These are phyloP conservation scores for Penicillium paneum DNA, from an alignment of 2,329 filamentous ascomycete species.

Conservation along the genomic window DNA sequence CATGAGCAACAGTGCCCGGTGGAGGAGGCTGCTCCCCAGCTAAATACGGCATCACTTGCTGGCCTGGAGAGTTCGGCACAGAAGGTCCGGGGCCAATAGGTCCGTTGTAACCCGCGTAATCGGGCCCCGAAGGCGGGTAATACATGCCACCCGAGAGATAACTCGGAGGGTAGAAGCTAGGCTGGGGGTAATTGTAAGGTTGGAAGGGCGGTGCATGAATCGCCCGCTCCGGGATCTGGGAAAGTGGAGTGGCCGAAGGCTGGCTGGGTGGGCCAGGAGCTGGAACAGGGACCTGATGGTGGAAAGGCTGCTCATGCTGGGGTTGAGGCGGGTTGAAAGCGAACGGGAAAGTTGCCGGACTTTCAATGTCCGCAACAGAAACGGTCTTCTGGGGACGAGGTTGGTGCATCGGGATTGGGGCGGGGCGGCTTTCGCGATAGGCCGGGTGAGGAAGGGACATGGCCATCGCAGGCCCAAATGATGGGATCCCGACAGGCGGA, in stretches of 20 bases:
- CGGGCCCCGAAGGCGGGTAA: conserved; percentile 54
- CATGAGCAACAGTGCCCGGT: conserved; percentile 67
- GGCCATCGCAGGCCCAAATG: conserved; percentile 21
- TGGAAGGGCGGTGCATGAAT: conserved; percentile 91
- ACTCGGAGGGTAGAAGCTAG: conserved; percentile 58
- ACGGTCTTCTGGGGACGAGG: conserved; percentile 92
- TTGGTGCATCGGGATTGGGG: conserved; percentile 77
- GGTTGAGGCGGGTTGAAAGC: conserved; percentile 59
- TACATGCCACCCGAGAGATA: conserved; percentile 63
- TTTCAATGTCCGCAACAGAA: conserved; percentile 88
- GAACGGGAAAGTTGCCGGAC: conserved; percentile 63
- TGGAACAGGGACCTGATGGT: conserved; percentile 85
- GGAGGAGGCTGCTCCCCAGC: conserved; percentile 45
- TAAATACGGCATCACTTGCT: conserved; percentile 43
- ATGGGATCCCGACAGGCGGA: conserved; percentile 28
- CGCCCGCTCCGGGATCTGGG: conserved; percentile 87
- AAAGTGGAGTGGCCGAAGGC: conserved; percentile 74
- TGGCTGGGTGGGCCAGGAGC: conserved; percentile 65
- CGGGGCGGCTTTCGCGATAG: conserved; percentile 59
- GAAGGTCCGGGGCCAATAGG: conserved; percentile 47
- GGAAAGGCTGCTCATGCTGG: conserved; percentile 80
- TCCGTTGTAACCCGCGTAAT: conserved; percentile 45
- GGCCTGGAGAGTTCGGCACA: conserved; percentile 56
- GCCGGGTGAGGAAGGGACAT: conserved; percentile 51
- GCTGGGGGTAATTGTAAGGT: conserved; percentile 62